phyloP scores from a whole-genome alignment of 495 filamentous ascomycete genomes.

The Lasiosphaeris hirsuta region DNA sequence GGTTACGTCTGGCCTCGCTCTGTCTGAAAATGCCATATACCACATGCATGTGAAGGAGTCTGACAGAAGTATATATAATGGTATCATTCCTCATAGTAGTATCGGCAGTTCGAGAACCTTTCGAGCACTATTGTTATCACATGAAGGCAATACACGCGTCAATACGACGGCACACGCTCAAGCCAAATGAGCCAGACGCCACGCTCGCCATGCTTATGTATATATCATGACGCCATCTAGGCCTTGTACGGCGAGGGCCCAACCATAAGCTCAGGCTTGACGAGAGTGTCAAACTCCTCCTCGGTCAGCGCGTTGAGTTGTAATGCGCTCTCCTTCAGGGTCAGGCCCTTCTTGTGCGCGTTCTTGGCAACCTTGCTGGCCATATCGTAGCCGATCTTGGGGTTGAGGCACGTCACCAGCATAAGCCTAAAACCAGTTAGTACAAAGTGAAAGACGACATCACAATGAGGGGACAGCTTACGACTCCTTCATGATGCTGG shows the following conservation, averaged over 20 bases:
- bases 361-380: conserved; percentile 98
- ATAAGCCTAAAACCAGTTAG: conserved; percentile 63
- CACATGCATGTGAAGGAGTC: conserved; percentile 1
- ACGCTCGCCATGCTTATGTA: too few species aligned
- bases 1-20: conserved; percentile 3
- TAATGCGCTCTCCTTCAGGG: conserved; percentile 89
- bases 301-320: conserved; percentile 86
- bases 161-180: too few species aligned
- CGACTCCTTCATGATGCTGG: conserved; percentile 80
- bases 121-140: too few species aligned
- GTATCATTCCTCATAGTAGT: too few species aligned
- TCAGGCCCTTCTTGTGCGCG: conserved; percentile 95
- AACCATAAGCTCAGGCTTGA: conserved; percentile 96
- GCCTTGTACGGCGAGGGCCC: conserved; percentile 63
- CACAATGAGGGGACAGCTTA: conserved; percentile 35
- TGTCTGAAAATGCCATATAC: background rate
- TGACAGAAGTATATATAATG: too few species aligned
- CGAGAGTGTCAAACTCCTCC: conserved; percentile 86
- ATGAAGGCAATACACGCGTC: too few species aligned
- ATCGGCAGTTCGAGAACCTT: too few species aligned
- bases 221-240: conserved; percentile 9
- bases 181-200: too few species aligned
- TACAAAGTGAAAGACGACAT: background rate
- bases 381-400: conserved; percentile 98
- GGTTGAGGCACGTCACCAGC: conserved; percentile 98